Percentiles rank a stretch among this genome's conserved stretches.
phyloP scores from a whole-genome alignment of 1,284 basidiomycete species.

The Sporisorium scitamineum region DNA sequence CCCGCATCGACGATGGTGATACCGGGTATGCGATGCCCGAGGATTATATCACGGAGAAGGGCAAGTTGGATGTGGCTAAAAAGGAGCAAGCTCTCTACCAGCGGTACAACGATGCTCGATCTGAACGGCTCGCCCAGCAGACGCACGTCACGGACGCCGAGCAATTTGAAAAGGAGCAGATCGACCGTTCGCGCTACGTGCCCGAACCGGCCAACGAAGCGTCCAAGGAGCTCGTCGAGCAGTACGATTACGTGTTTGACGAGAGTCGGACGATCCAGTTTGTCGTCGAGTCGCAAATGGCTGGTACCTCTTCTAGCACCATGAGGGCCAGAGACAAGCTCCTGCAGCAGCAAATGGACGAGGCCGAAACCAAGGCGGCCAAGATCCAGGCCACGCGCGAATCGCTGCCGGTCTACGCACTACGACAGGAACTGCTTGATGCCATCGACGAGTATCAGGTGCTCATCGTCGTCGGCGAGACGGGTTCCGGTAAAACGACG shows the following conservation, averaged over 20 bases:
- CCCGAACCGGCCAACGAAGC: constrained; percentile 77
- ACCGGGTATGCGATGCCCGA: constrained; percentile 60
- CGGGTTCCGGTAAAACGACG: constrained; percentile 95
- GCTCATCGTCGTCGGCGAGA: constrained; percentile 71
- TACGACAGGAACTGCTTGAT: constrained; percentile 73
- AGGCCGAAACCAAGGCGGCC: constrained; percentile 77
- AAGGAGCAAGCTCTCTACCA: constrained; percentile 93
- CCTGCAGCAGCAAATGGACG: constrained; percentile 87
- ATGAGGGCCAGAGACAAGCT: constrained; percentile 88
- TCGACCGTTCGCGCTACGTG: constrained; percentile 76
- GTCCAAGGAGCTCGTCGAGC: constrained; percentile 41
- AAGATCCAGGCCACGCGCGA: constrained; percentile 65
- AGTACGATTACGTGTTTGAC: constrained; percentile 97
- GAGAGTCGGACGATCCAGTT: constrained; percentile 97
- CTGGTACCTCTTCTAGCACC: constrained; percentile 39
- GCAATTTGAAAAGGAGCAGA: constrained; percentile 87
- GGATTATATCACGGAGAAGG: constrained; percentile 97
- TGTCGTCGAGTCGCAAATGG: constrained; percentile 79
- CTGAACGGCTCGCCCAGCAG: constrained; percentile 74
- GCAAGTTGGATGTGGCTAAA: constrained; percentile 97
- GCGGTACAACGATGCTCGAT: constrained; percentile 79
- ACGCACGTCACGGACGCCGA: constrained; percentile 96
- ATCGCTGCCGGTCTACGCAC: constrained; percentile 64
- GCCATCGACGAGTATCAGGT: constrained; percentile 89
- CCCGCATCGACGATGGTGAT: constrained; percentile 85